Evolutionary conservation across 2,329 filamentous ascomycete species (phyloP).

Genomic region (Penicillium sclerotiorum): DNA sequence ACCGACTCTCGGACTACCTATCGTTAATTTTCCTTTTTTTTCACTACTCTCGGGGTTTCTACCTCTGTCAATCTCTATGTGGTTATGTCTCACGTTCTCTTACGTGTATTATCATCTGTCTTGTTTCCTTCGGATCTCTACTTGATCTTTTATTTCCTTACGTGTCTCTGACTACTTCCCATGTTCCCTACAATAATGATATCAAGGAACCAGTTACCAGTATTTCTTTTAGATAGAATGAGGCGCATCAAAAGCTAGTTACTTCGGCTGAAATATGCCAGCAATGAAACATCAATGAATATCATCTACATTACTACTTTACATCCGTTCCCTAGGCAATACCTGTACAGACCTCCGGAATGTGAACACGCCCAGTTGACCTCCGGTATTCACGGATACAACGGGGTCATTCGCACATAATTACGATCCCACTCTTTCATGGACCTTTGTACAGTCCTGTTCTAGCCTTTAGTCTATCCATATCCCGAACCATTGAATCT

Average conservation of each 20-base stretch:
- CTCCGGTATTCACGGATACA: no score
- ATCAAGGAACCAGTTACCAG: slow-evolving; percentile 3
- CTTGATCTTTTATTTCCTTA: not conserved
- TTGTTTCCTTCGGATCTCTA: not conserved
- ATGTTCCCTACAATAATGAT: slow-evolving; percentile 12
- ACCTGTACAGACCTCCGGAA: no score
- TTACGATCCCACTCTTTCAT: no score
- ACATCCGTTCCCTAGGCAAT: no score
- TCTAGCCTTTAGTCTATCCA: no score
- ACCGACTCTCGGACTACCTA: not conserved
- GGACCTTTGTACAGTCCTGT: no score
- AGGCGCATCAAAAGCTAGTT: slow-evolving; percentile 2
- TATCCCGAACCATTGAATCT: no score
- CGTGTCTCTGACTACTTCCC: no score
- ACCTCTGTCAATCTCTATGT: not conserved
- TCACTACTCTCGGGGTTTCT: not conserved
- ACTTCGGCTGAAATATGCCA: not conserved
- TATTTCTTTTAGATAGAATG: not conserved
- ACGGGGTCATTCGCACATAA: no score
- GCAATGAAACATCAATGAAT: not conserved
- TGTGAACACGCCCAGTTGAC: no score
- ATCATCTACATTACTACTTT: not conserved
- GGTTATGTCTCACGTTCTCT: not conserved
- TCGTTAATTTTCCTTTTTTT: slow-evolving; percentile 6
- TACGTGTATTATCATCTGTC: slow-evolving; percentile 11